Conservation (phyloP, 257 asterid genomes). For the Ilex aquifolium region DNA sequence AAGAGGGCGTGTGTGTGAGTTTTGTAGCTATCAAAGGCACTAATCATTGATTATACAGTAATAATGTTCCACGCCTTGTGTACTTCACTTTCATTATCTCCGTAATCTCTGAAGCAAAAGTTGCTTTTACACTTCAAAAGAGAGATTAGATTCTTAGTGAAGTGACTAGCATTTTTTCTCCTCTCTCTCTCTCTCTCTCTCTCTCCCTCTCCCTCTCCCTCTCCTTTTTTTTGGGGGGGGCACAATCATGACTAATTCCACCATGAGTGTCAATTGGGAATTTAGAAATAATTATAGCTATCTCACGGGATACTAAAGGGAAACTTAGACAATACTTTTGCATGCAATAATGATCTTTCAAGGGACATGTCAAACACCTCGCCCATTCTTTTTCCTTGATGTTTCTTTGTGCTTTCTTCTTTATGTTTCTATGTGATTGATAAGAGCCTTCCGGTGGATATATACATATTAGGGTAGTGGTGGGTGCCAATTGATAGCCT, state of each 20-base stretch:
- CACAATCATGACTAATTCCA: constrained; percentile 50
- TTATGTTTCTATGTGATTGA: no score
- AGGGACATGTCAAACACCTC: constrained; percentile 4
- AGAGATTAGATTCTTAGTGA: constrained; percentile 34
- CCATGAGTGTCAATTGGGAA: constrained; percentile 19
- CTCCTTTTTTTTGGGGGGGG: constrained; percentile 30
- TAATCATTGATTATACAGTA: not conserved
- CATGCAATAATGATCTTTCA: constrained; percentile 10
- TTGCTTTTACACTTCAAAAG: constrained; percentile 33
- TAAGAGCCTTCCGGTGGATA: no score
- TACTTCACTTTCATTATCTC: constrained; percentile 15
- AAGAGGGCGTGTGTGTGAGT: no score
- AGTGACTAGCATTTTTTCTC: constrained; percentile 9
- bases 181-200: no score
- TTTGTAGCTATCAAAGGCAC: not conserved
- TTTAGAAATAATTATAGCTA: constrained; percentile 3
- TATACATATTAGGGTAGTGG: no score
- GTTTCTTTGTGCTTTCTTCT: no score
- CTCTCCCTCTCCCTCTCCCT: constrained; percentile 16
- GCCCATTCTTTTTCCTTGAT: not conserved
- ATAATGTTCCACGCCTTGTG: constrained; percentile 3
- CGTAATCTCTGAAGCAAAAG: constrained; percentile 26
- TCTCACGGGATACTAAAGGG: constrained; percentile 4
- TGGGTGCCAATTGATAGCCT: no score
- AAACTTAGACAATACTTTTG: constrained; percentile 5